These are phyloP conservation scores for Bombardia bombarda DNA, from an alignment of 495 filamentous ascomycete species.

Conservation along the genomic window DNA sequence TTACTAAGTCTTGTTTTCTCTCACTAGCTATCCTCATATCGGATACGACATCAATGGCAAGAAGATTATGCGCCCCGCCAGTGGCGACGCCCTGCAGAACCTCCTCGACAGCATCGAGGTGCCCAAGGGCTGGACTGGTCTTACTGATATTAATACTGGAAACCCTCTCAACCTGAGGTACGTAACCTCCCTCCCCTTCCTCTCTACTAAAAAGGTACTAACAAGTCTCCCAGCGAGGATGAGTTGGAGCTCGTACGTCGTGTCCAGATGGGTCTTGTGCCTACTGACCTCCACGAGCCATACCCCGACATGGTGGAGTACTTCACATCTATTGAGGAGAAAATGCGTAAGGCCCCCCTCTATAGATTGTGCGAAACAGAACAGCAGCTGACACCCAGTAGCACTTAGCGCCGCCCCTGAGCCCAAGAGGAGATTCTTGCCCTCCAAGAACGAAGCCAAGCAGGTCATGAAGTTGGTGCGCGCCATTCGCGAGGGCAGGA, in stretches of 20 bases:
- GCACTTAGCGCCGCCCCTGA: constrained; percentile 86
- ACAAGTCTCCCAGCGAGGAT: constrained; percentile 50
- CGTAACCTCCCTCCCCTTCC: background rate
- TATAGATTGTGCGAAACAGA: background rate
- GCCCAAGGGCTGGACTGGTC: constrained; percentile 96
- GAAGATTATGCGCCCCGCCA: constrained; percentile 91
- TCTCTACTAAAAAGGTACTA: background rate
- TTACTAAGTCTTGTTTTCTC: background rate
- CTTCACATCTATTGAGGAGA: constrained; percentile 81
- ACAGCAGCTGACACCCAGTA: constrained; percentile 8
- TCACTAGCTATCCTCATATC: constrained; percentile 68
- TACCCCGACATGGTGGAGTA: constrained; percentile 90
- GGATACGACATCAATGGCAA: constrained; percentile 98
- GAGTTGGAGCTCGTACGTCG: constrained; percentile 84
- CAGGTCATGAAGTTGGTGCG: constrained; percentile 96
- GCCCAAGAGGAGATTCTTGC: constrained; percentile 89
- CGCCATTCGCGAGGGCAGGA: constrained; percentile 89
- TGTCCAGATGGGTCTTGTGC: constrained; percentile 84
- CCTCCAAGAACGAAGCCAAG: constrained; percentile 97
- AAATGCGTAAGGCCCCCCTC: constrained; percentile 55
- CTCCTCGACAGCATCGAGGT: constrained; percentile 93
- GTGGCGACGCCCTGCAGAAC: constrained; percentile 88
- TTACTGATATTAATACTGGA: constrained; percentile 87
- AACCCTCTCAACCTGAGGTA: constrained; percentile 69
- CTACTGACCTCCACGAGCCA: constrained; percentile 80